Conservation (phyloP, 179 eudicot genomes). For the Spergularia azorica region DNA sequence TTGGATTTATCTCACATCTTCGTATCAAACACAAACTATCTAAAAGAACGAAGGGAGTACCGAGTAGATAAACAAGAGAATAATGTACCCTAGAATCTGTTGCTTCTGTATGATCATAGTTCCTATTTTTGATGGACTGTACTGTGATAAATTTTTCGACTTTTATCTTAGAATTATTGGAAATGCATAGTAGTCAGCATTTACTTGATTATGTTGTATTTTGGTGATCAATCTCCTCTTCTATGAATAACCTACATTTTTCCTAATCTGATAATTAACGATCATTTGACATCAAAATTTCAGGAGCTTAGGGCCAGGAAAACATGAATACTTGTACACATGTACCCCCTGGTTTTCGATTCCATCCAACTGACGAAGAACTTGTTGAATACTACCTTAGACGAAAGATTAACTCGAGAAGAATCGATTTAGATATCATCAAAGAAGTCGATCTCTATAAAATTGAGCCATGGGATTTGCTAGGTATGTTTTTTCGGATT, state of each 20-base stretch:
- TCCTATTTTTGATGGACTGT: too few species aligned
- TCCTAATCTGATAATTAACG: background rate
- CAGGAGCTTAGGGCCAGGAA: constrained; percentile 14
- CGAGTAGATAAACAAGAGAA: too few species aligned
- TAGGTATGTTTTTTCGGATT: constrained; percentile 21
- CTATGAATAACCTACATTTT: background rate
- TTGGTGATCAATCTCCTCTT: too few species aligned
- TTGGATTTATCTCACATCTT: too few species aligned
- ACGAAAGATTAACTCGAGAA: constrained; percentile 53
- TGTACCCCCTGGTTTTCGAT: constrained; percentile 83
- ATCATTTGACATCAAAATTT: background rate
- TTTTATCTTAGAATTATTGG: too few species aligned
- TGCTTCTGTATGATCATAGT: too few species aligned
- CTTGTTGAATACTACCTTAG: constrained; percentile 82
- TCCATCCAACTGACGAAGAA: constrained; percentile 86
- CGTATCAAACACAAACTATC: too few species aligned
- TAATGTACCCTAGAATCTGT: too few species aligned
- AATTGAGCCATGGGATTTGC: constrained; percentile 88
- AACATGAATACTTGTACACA: constrained; percentile 54
- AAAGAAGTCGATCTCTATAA: constrained; percentile 83
- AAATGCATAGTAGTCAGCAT: too few species aligned
- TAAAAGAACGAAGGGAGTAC: too few species aligned
- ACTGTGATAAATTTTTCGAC: too few species aligned
- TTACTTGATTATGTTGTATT: too few species aligned
- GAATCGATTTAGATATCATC: constrained; percentile 65